Percentiles rank a stretch among this genome's conserved stretches.
These are phyloP conservation scores for Coemansia sp. DNA, from an alignment of 192 early-diverging fungal genomes.

Conservation along the genomic window DNA sequence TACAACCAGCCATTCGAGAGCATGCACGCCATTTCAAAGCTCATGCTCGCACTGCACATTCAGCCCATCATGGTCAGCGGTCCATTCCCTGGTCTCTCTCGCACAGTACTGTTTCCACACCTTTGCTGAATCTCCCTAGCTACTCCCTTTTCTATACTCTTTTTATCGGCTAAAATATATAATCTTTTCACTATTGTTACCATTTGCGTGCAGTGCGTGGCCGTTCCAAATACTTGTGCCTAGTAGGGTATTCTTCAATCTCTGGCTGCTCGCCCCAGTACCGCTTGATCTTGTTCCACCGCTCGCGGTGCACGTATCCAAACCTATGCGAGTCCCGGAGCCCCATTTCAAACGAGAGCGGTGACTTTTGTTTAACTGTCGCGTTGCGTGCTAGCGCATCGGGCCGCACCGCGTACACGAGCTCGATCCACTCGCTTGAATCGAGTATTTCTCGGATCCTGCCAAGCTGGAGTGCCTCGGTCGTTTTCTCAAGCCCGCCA, in stretches of 20 bases:
- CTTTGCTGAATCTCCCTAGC: conserved; percentile 18
- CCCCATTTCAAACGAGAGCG: conserved; percentile 36
- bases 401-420: conserved; percentile 35
- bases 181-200: neutral
- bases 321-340: conserved; percentile 39
- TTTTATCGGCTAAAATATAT: conserved; percentile 4
- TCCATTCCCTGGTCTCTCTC: conserved; percentile 36
- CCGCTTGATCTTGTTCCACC: conserved; percentile 39
- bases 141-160: neutral
- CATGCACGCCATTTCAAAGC: conserved; percentile 21
- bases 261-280: conserved; percentile 40
- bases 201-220: conserved; percentile 13
- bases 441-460: conserved; percentile 14
- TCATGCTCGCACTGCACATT: conserved; percentile 34
- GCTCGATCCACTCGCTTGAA: conserved; percentile 24
- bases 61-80: conserved; percentile 43
- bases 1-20: conserved; percentile 16
- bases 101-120: conserved; percentile 36
- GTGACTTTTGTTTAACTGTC: conserved; percentile 29
- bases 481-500: conserved; percentile 13
- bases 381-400: conserved; percentile 22
- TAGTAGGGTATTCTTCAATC: conserved; percentile 29
- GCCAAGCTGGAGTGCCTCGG: conserved; percentile 22
- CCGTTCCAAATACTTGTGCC: conserved; percentile 8
- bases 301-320: conserved; percentile 34